Conservation (phyloP, 768 basidiomycete genomes). For the Steccherinum ochraceum region DNA sequence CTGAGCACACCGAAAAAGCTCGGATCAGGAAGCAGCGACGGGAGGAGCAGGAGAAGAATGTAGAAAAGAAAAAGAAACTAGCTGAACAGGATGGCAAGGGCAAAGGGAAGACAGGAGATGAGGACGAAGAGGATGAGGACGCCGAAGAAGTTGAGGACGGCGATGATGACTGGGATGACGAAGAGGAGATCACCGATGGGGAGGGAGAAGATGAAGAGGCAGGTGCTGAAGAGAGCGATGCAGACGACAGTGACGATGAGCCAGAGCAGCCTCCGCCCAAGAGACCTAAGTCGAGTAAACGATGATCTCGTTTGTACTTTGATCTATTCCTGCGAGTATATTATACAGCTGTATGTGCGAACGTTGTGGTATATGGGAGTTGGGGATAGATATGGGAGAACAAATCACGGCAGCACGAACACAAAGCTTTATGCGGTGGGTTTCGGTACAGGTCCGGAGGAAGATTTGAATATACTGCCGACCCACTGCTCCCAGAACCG, state of each 20-base stretch:
- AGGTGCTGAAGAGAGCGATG: constrained; percentile 29
- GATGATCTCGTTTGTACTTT: constrained; percentile 21
- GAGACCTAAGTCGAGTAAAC: constrained; percentile 46
- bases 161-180: constrained; percentile 31
- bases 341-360: background rate
- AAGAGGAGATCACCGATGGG: constrained; percentile 35
- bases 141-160: constrained; percentile 45
- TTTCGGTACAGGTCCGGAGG: constrained; percentile 4
- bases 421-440: constrained; percentile 5
- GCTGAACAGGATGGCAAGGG: constrained; percentile 31
- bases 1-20: constrained; percentile 72
- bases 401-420: background rate
- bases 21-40: constrained; percentile 70
- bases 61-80: constrained; percentile 68
- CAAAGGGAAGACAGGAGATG: constrained; percentile 30
- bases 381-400: background rate
- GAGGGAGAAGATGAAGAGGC: constrained; percentile 47
- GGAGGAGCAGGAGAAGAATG: constrained; percentile 90
- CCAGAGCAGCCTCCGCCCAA: constrained; percentile 39
- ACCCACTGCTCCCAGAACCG: constrained; percentile 41
- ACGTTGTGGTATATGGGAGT: background rate
- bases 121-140: constrained; percentile 36
- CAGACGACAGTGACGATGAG: constrained; percentile 43
- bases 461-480: constrained; percentile 13
- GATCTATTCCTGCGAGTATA: background rate